These are phyloP conservation scores for Senecio squalidus DNA, from an alignment of 140 eudicot genomes.

Conservation along the genomic window DNA sequence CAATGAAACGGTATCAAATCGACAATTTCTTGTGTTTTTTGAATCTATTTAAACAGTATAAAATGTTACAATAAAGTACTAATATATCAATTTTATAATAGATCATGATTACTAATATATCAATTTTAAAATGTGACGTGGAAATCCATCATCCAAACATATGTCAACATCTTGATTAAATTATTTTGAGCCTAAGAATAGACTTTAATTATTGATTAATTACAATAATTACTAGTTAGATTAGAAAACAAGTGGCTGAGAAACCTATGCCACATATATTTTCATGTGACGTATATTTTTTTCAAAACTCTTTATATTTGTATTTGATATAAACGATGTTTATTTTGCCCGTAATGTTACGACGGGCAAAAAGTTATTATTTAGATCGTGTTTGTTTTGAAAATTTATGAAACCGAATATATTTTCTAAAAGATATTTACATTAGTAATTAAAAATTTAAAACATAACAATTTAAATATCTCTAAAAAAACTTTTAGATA, in stretches of 20 bases:
- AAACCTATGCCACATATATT: slow-evolving; percentile 6
- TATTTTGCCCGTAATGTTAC: too few species aligned
- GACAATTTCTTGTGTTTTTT: slow-evolving; percentile 5
- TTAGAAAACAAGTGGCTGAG: not conserved
- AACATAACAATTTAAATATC: too few species aligned
- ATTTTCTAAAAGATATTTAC: too few species aligned
- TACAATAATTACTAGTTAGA: slow-evolving; percentile 1
- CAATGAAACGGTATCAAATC: not conserved
- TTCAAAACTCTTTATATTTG: not conserved
- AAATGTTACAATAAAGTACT: not conserved
- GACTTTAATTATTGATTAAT: not conserved
- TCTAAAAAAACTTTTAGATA: too few species aligned
- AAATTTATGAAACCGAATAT: too few species aligned
- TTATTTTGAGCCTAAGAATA: not conserved
- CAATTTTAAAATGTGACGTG: too few species aligned
- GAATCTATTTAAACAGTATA: not conserved
- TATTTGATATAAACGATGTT: too few species aligned
- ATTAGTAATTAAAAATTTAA: too few species aligned
- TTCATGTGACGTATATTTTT: not conserved
- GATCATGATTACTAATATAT: slow-evolving; percentile 7
- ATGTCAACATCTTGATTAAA: slow-evolving; percentile 19
- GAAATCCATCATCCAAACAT: slow-evolving; percentile 10
- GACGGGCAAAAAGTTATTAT: too few species aligned
- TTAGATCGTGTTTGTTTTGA: too few species aligned
- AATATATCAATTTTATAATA: not conserved